Evolutionary conservation across 2,329 filamentous ascomycete genomes (phyloP), one percentile per base, ranked within the genome.

Genomic region (Aureobasidium sp.): DNA sequence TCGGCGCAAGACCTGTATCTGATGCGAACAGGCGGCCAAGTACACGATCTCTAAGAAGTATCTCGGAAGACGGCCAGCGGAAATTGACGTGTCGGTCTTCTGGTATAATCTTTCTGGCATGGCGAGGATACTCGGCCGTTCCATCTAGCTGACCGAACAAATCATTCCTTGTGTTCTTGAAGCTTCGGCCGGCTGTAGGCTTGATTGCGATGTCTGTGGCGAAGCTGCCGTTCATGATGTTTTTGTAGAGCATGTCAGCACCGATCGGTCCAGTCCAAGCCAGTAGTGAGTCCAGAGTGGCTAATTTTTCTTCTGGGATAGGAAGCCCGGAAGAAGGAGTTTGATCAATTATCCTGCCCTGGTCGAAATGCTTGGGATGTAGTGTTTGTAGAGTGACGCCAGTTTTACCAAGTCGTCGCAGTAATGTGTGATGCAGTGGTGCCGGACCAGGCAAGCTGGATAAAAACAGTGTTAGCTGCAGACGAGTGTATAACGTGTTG

Each of bases 351-450:
- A 97, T 81, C 2, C 78, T 73, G 31, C 94, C 94, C 63, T 85
- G 84, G 72, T 99, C 94, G 71, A 97, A 97, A 50, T 80, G 75
- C 17, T 77, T 75, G 1, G 85, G 81, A 72, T 97, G 85, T 40
- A 99, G 81, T 0, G 93, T 97, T 73, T 99, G 94, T 29, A 99
- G 78, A 0, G 89, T 88, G 24, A 97, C 82, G 27, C 94, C 94
- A 0, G 89, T 90, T 63, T 77, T 75, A 0, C 70, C 69, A 60
- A 84, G 78, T 14, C 81, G 77, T 31, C 81, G 76, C 15, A 97
- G 79, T 39, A 97, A 80, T n/a, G 90, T 85, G 73, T 92, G 89
- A 65, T 96, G 88, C 15, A 99, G 80, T 0, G 94, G 94, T 2
- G 94, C 90, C 12, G 94, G 84, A 2, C 94, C 94, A 62, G 88